Conservation (phyloP, 2,329 filamentous ascomycete species). For the Atkinsonella texensis region DNA sequence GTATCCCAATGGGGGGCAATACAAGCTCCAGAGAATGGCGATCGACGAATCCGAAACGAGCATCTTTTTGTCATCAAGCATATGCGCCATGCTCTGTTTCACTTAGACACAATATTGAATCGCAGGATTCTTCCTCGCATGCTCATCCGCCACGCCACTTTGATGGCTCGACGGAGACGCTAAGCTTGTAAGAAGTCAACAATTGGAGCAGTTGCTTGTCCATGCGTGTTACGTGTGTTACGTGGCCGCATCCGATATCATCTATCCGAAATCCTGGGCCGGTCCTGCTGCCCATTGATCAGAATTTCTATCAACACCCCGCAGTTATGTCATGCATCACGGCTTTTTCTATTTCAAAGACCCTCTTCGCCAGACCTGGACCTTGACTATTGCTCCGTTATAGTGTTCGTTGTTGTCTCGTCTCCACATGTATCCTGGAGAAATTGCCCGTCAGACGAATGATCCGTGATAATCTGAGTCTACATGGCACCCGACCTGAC, state of each 20-base stretch:
- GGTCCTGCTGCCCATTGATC: neutral
- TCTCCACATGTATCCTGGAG: slow-evolving; percentile 8
- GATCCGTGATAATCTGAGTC: slow-evolving; percentile 3
- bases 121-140: neutral
- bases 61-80: slow-evolving; percentile 1
- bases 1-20: neutral
- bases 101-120: neutral
- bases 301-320: slow-evolving; percentile 17
- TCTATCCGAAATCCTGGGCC: slow-evolving; percentile 1
- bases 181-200: neutral
- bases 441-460: neutral
- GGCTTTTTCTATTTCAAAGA: slow-evolving; percentile 19
- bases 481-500: no score
- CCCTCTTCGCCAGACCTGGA: slow-evolving; percentile 22
- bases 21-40: neutral
- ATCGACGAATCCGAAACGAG: neutral
- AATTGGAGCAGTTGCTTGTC: neutral
- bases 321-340: slow-evolving; percentile 37
- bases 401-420: neutral
- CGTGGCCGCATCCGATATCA: slow-evolving; percentile 2
- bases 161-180: no score
- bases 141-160: neutral
- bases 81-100: neutral
- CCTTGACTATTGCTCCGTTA: neutral
- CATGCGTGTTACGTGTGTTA: neutral